Evolutionary conservation across 2,329 filamentous ascomycete genomes (phyloP), one percentile per base, ranked within the genome.

Genomic region (Ophiosphaerella herpotricha): DNA sequence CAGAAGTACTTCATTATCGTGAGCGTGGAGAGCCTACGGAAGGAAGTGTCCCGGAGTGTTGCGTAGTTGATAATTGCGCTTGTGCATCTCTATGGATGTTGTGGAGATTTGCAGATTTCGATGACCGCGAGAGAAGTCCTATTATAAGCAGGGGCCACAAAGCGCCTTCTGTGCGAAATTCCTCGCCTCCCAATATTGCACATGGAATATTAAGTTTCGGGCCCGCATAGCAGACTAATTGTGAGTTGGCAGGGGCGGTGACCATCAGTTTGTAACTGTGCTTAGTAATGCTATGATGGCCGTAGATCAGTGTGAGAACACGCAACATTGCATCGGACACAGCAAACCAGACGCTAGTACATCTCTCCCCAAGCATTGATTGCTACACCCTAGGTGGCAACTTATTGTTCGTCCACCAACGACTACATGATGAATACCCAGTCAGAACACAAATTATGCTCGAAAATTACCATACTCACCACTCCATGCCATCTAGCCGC

Each of bases 31-130:
- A 29, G 26, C 6, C 11, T 36, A 24, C 48, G 48, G 42, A 46
- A 38, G 5, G 18, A 9, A 7, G 14, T 14, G n/a, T 34, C 34
- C 40, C 26, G 40, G 21, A 12, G 31, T 7, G 21, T 12, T 40
- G 21, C 38, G 38, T 23, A 24, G 21, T 16, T 6, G 7, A 29
- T 13, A 40, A 40, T 26, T 40, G 38, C 12, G 12, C 18, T 16
- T 3, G 21, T n/a, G 24, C 4, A 12, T 23, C 32, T 26, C 39
- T 43, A 39, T 44, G 38, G 32, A 39, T 39, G 46, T 35, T 44
- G 39, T 50, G 51, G 47, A 50, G 39, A 50, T 50, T 50, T 35
- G 43, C 40, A 24, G 37, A 21, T 21, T 21, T 21, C 4, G 18
- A 5, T 5, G 18, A 21, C 36, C 29, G 14, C 31, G 14, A 36